phyloP scores from a whole-genome alignment of 2,329 filamentous ascomycete species.

The Bipolaris oryzae region DNA sequence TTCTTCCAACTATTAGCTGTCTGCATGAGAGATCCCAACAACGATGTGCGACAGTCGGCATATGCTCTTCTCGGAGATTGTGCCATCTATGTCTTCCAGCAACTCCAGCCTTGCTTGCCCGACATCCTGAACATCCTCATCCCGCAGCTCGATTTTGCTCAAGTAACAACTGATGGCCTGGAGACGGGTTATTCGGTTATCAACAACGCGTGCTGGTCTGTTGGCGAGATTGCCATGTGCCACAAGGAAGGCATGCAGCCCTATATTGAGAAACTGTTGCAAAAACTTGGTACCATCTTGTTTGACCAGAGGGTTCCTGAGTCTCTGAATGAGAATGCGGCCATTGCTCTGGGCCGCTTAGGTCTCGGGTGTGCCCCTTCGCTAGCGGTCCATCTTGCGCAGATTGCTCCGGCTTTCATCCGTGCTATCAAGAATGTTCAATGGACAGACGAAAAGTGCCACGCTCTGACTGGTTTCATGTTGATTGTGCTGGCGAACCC shows the following conservation, averaged over 20 bases:
- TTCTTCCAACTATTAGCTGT: constrained; percentile 91
- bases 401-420: constrained; percentile 83
- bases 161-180: constrained; percentile 76
- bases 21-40: constrained; percentile 89
- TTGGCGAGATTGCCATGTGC: constrained; percentile 87
- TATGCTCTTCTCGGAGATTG: constrained; percentile 95
- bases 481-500: constrained; percentile 85
- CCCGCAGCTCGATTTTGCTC: constrained; percentile 76
- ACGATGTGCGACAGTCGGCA: constrained; percentile 94
- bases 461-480: constrained; percentile 89
- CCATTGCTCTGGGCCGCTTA: constrained; percentile 86
- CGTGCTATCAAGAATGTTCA: constrained; percentile 81
- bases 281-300: constrained; percentile 80
- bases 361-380: constrained; percentile 78
- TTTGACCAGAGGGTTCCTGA: constrained; percentile 83
- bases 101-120: constrained; percentile 75
- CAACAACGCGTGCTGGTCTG: constrained; percentile 98
- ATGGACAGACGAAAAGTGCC: constrained; percentile 90
- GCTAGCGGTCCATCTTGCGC: constrained; percentile 77
- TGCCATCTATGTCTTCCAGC: constrained; percentile 86
- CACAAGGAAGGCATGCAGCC: constrained; percentile 73
- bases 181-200: constrained; percentile 89
- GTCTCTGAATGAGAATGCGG: constrained; percentile 90
- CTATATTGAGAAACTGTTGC: constrained; percentile 77
- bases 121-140: constrained; percentile 81